phyloP scores from a whole-genome alignment of 23 red algal genomes.

The Pyropia yezoensis region DNA sequence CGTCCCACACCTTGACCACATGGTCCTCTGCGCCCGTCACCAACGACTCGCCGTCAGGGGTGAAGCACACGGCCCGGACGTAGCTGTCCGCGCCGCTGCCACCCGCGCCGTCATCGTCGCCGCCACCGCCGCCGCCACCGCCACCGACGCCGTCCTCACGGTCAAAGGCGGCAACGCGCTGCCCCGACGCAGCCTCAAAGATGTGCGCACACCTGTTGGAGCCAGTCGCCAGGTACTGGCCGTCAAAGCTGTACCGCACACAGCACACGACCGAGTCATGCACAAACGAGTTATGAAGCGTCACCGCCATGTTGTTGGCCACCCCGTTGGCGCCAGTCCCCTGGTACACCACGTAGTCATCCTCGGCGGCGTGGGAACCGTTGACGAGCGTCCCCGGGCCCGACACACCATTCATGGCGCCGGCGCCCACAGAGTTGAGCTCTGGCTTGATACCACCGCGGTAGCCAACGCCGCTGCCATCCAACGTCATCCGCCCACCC shows the following conservation, averaged over 20 bases:
- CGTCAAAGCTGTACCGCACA: conserved; percentile 83
- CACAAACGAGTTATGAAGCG: conserved; percentile 44
- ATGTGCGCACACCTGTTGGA: conserved; percentile 68
- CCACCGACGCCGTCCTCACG: conserved; percentile 1
- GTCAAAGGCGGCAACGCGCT: conserved; percentile 50
- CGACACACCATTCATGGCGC: not conserved
- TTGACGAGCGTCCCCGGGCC: not conserved
- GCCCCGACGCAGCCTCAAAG: conserved; percentile 67
- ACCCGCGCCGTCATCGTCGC: conserved; percentile 1
- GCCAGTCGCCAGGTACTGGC: conserved; percentile 68
- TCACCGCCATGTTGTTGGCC: conserved; percentile 40
- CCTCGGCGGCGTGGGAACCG: conserved; percentile 5
- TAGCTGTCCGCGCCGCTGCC: conserved; percentile 22
- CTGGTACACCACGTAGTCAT: conserved; percentile 50
- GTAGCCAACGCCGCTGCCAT: not conserved
- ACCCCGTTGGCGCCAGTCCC: conserved; percentile 14
- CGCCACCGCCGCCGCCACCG: conserved; percentile 12
- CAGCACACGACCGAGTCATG: conserved; percentile 84
- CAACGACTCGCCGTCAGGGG: conserved; percentile 78
- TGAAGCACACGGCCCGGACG: conserved; percentile 85
- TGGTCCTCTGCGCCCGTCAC: conserved; percentile 87
- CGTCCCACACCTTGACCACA: conserved; percentile 87
- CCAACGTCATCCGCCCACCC: not conserved
- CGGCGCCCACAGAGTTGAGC: not conserved
- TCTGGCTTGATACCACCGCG: not conserved